A percentile compares a stretch with the other conserved stretches of the same genome.
phyloP scores from a whole-genome alignment of 2,329 filamentous ascomycete species.

The Monosporascus sp. region DNA sequence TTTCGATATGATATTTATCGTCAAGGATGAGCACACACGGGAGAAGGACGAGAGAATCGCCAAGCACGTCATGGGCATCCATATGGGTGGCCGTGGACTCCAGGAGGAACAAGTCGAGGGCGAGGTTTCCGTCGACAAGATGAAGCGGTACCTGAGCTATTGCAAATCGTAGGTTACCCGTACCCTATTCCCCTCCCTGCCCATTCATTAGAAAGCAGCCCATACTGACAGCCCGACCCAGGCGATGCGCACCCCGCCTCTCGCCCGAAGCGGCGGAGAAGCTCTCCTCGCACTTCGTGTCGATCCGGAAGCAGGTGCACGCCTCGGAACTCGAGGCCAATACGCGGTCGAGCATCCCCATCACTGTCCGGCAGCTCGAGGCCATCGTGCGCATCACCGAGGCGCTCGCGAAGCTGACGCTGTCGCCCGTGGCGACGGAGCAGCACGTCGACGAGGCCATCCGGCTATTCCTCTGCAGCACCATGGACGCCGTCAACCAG shows the following conservation, averaged over 20 bases:
- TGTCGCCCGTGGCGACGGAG: slow-evolving; percentile 83
- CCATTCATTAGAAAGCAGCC: slow-evolving; percentile 23
- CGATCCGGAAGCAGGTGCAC: slow-evolving; percentile 90
- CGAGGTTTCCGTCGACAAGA: slow-evolving; percentile 91
- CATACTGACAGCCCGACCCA: slow-evolving; percentile 28
- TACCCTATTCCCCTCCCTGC: background rate
- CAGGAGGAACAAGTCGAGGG: slow-evolving; percentile 74
- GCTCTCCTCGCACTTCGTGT: slow-evolving; percentile 93
- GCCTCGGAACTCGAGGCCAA: slow-evolving; percentile 86
- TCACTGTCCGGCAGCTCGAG: slow-evolving; percentile 94
- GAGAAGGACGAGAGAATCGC: slow-evolving; percentile 89
- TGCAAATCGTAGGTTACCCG: slow-evolving; percentile 79
- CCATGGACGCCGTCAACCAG: slow-evolving; percentile 95
- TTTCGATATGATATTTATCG: slow-evolving; percentile 99
- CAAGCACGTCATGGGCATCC: slow-evolving; percentile 94
- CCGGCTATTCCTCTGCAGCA: slow-evolving; percentile 88
- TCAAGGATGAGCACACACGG: slow-evolving; percentile 88
- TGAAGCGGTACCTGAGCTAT: slow-evolving; percentile 96
- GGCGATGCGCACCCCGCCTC: slow-evolving; percentile 85
- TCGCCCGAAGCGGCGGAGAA: slow-evolving; percentile 91
- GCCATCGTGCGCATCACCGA: slow-evolving; percentile 97
- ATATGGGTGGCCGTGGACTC: slow-evolving; percentile 81
- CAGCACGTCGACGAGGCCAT: slow-evolving; percentile 96
- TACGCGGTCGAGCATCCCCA: slow-evolving; percentile 86
- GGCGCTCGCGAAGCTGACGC: slow-evolving; percentile 83